phyloP scores from a whole-genome alignment of 1,284 basidiomycete genomes.

The Sanghuangporus baumii region DNA sequence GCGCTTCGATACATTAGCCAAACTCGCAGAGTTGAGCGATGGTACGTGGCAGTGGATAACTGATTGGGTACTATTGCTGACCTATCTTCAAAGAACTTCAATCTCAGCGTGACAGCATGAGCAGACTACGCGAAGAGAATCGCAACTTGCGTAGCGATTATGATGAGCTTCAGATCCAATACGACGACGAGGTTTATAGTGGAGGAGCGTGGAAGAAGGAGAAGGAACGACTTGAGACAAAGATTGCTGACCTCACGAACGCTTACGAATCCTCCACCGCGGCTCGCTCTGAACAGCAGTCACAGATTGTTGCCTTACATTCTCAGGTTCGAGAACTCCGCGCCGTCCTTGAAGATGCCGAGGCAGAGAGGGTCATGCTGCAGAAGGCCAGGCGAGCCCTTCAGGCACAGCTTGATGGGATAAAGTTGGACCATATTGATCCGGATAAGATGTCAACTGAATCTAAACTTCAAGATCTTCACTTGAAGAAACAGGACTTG shows the following conservation, averaged over 20 bases:
- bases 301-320: slow-evolving; percentile 77
- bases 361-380: slow-evolving; percentile 71
- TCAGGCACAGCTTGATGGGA: slow-evolving; percentile 74
- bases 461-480: slow-evolving; percentile 66
- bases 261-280: slow-evolving; percentile 73
- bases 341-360: slow-evolving; percentile 74
- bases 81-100: slow-evolving; percentile 49
- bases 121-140: slow-evolving; percentile 72
- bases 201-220: slow-evolving; percentile 82
- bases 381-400: slow-evolving; percentile 80
- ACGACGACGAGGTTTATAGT: slow-evolving; percentile 74
- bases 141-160: slow-evolving; percentile 72
- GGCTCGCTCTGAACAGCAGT: slow-evolving; percentile 74
- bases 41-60: slow-evolving; percentile 34
- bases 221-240: slow-evolving; percentile 78
- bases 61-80: neutral
- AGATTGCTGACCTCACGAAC: slow-evolving; percentile 69
- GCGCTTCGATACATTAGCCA: slow-evolving; percentile 37
- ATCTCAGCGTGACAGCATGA: slow-evolving; percentile 70
- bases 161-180: slow-evolving; percentile 69
- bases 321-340: slow-evolving; percentile 83
- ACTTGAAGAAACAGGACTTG: slow-evolving; percentile 75
- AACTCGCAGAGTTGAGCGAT: slow-evolving; percentile 73
- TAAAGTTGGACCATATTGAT: slow-evolving; percentile 72
- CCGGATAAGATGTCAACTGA: slow-evolving; percentile 67